Evolutionary conservation across 805 yeast species (phyloP), one percentile per base, ranked within the genome.

Genomic region (Tetrapisispora iriomotensis): DNA sequence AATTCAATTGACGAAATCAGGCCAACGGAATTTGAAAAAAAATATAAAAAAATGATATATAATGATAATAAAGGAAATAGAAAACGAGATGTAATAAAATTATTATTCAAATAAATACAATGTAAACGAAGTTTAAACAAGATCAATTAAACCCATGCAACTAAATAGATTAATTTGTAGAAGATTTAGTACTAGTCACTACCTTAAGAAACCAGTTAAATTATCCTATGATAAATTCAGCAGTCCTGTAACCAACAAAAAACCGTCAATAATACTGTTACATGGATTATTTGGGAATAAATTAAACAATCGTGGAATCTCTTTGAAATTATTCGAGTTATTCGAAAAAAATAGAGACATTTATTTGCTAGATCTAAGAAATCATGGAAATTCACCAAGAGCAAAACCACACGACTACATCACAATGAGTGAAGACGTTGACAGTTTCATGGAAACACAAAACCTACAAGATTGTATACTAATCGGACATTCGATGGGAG

Each of bases 361-460:
- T 3, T 80, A 72, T 53, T 72, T 84, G 47, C 53, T 82, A 14
- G 97, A 90, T 56, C 66, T 88, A 42, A 67, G 98, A 44, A 88
- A 92, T 60, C 96, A 88, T 56, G 98, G 98, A 1, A 77, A 71
- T n/a, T 83, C 95, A 2, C 96, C 96, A 1, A 94, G 82, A 49
- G 55, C 51, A n/a, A 53, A 59, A 0, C 64, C 81, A 23, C 84
- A 83, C 51, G 88, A 82, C 53, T 88, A 88, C 58, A 80, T 82
- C 1, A 66, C 88, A 1, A 66, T 90, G 65, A 81, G 95, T 0
- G 79, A 83, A 0, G 98, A 90, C 57, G 86, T 90, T n/a, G 86
- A 79, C 47, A 50, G 62, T 15, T 90, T 87, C 54, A 71, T 88
- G 9, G 50, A 54, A 1, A 73, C 72, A 3, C 66, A 70, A 47